Evolutionary conservation across 768 basidiomycete species (phyloP), one percentile per base, ranked within the genome.

Genomic region (Zangia roseola): DNA sequence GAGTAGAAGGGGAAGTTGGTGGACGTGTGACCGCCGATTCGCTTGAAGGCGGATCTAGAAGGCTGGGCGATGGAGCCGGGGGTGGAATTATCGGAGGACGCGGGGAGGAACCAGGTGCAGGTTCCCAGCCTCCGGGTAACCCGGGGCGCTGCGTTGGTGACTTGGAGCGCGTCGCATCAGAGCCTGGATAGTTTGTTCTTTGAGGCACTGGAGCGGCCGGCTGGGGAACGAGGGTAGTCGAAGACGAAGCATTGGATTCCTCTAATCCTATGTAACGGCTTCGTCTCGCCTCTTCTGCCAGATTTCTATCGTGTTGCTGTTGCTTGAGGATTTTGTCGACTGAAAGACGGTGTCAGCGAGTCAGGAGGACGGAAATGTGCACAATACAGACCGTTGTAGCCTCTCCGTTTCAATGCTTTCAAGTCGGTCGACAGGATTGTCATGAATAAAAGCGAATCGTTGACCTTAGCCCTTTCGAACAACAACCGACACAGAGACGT

Each of bases 361-460:
- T 46, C 57, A 49, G 37, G 36, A 5, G 10, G 10, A 10, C 60
- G 41, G 55, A 10, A 49, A 31, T 28, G 13, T 51, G 35, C 34
- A 26, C 37, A 9, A 38, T 12, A 59, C 73, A 5, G 55, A 88
- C 90, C 86, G 58, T 93, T 91, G 62, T 91, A 94, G 6, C 92
- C 94, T 54, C 92, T 75, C 33, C 92, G 74, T 59, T 84, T 86
- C 53, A 97, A 66, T 4, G 91, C 83, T 50, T 82, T 79, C 34
- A 97, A 69, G 55, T 94, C 91, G 0, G 94, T 97, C 0, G 92
- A 91, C 16, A 99, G 76, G 45, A 99, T 91, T 0, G 94, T 97
- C 81, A 91, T 89, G 56, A 98, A 86, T 8, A 98, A 65, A 7
- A 99, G 74, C 0, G 89, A 82, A 63, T 99, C 95, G 61, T 94